These are phyloP conservation scores for Vitellaria paradoxa DNA, from an alignment of 179 eudicot genomes.

Conservation along the genomic window DNA sequence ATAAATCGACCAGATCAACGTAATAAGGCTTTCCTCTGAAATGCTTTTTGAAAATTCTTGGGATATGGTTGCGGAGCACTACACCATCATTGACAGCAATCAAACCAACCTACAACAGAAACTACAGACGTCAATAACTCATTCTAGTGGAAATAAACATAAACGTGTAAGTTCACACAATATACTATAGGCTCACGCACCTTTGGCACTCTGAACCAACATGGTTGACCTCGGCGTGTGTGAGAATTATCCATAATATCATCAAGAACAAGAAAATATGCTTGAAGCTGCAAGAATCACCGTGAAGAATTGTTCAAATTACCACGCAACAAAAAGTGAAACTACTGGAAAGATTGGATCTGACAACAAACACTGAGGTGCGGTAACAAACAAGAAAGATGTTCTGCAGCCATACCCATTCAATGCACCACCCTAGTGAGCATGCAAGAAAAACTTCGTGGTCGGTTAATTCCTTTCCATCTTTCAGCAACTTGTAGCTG, in stretches of 20 bases:
- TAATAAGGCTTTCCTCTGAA: conserved; percentile 71
- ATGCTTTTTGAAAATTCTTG: conserved; percentile 74
- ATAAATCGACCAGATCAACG: conserved; percentile 73
- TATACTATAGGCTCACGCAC: conserved; percentile 29
- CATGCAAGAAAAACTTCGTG: conserved; percentile 73
- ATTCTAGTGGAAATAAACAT: not conserved
- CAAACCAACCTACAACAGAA: conserved; percentile 61
- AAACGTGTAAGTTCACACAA: not conserved
- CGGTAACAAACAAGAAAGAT: not conserved
- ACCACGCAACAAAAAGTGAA: not conserved
- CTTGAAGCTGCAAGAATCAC: conserved; percentile 65
- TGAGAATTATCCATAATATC: conserved; percentile 86
- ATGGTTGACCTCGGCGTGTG: conserved; percentile 85
- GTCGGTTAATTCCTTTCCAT: conserved; percentile 53
- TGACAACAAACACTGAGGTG: not conserved
- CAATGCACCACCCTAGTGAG: conserved; percentile 95
- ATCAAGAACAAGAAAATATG: conserved; percentile 87
- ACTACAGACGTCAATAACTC: not conserved
- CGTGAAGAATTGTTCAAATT: not conserved
- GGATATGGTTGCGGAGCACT: conserved; percentile 79
- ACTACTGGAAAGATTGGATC: not conserved
- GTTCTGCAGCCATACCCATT: conserved; percentile 59
- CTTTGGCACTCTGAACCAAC: conserved; percentile 82
- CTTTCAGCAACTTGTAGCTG: conserved; percentile 70
- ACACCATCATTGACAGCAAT: conserved; percentile 84